These are phyloP conservation scores for Phytophthora foliorum DNA, from an alignment of 352 stramenopile species.

Conservation along the genomic window DNA sequence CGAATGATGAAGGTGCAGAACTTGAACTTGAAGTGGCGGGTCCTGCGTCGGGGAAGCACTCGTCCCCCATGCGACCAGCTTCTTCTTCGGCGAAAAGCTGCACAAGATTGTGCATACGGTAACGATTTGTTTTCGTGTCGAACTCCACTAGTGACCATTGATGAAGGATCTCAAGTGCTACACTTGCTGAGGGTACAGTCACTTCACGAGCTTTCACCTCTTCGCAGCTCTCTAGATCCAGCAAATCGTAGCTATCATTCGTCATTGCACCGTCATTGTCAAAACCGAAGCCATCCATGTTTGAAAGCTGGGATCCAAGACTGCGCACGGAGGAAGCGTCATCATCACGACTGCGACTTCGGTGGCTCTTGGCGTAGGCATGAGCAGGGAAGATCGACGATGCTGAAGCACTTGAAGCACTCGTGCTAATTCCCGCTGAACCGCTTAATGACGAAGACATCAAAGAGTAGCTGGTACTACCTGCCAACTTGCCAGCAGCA, in stretches of 20 bases:
- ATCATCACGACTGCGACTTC: constrained; percentile 52
- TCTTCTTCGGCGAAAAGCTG: constrained; percentile 89
- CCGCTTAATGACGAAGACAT: constrained; percentile 39
- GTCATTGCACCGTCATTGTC: constrained; percentile 87
- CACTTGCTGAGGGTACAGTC: constrained; percentile 55
- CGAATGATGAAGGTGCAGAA: constrained; percentile 48
- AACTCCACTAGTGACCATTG: constrained; percentile 88
- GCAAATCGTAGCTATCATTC: constrained; percentile 78
- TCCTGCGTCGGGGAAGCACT: constrained; percentile 40
- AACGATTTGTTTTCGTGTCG: constrained; percentile 71
- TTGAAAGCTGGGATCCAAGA: constrained; percentile 71
- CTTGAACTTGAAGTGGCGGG: constrained; percentile 15
- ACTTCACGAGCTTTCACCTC: constrained; percentile 65
- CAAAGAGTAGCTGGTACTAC: constrained; percentile 26
- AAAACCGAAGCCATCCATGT: constrained; percentile 76
- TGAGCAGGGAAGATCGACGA: constrained; percentile 63
- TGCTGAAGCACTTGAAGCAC: constrained; percentile 18
- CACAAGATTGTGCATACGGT: constrained; percentile 88
- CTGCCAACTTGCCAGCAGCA: constrained; percentile 18
- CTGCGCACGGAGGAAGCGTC: constrained; percentile 65
- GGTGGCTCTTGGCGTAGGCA: constrained; percentile 54
- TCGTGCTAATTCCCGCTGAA: constrained; percentile 17
- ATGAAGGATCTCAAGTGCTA: constrained; percentile 70
- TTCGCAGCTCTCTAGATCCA: constrained; percentile 78
- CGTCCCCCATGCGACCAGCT: constrained; percentile 64